These are phyloP conservation scores for Metschnikowia arizonensis DNA, from an alignment of 805 yeast genomes.

Conservation along the genomic window DNA sequence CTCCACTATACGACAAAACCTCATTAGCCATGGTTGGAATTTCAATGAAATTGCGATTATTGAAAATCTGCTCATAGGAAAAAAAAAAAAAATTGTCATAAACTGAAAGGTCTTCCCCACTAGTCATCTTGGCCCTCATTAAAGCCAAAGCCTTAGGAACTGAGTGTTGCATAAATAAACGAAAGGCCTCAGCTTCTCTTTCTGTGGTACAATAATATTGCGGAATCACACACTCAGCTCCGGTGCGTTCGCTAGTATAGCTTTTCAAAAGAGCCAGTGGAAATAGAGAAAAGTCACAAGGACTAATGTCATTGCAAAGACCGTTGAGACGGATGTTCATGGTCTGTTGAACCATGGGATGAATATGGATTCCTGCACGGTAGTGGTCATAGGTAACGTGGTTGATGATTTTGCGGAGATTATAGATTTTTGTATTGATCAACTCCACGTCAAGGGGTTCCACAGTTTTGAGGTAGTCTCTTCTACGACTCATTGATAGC, in stretches of 20 bases:
- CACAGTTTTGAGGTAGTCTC: constrained; percentile 8
- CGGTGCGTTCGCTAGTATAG: constrained; percentile 7
- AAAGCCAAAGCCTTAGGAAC: not conserved
- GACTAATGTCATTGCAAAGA: constrained; percentile 9
- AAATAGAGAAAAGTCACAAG: constrained; percentile 12
- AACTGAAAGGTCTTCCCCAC: not conserved
- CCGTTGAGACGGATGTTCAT: constrained; percentile 5
- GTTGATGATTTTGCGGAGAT: constrained; percentile 5
- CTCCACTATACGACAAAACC: too few relatives aligned
- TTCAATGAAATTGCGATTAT: constrained; percentile 1
- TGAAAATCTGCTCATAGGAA: constrained; percentile 1
- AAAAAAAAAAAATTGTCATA: not conserved
- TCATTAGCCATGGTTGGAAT: not conserved
- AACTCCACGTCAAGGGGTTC: constrained; percentile 11
- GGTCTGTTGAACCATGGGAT: not conserved
- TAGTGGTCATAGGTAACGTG: constrained; percentile 13
- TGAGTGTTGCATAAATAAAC: not conserved
- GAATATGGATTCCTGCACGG: constrained; percentile 9
- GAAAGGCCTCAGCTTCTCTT: constrained; percentile 8
- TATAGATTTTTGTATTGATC: constrained; percentile 12
- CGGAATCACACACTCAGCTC: constrained; percentile 11
- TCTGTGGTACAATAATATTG: constrained; percentile 10
- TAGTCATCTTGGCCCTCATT: constrained; percentile 3
- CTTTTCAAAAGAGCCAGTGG: constrained; percentile 10
- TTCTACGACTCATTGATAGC: constrained; percentile 9